Percentiles rank a stretch among this genome's conserved stretches.
These are phyloP conservation scores for Sideroxylon spinosum DNA, from an alignment of 179 eudicot species.

Conservation along the genomic window DNA sequence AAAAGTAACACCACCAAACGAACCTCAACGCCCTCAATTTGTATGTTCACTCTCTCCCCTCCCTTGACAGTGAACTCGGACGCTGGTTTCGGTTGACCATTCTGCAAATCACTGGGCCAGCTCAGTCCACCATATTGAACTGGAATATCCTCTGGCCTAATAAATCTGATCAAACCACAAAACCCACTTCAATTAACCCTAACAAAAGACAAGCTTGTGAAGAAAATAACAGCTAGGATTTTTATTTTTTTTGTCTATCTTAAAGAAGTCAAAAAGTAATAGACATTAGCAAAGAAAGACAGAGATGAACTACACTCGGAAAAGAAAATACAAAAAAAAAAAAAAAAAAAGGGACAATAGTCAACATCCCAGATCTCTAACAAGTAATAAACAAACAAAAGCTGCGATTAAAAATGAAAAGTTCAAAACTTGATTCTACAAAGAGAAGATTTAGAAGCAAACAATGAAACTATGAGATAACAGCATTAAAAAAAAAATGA, in stretches of 20 bases:
- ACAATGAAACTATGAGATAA: background rate
- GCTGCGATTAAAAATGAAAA: too few species aligned
- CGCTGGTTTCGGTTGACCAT: conserved; percentile 85
- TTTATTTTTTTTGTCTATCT: too few species aligned
- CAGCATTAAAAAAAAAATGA: background rate
- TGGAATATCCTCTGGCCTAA: conserved; percentile 89
- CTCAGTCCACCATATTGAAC: conserved; percentile 92
- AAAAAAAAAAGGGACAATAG: background rate
- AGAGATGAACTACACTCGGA: too few species aligned
- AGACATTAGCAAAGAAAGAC: background rate
- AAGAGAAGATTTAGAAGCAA: background rate
- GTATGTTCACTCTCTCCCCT: conserved; percentile 92
- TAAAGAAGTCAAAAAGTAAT: background rate
- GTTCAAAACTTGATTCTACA: too few species aligned
- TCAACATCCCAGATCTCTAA: background rate
- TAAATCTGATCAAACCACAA: conserved; percentile 40
- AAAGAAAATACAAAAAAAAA: background rate
- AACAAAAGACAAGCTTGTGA: background rate
- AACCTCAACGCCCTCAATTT: conserved; percentile 98
- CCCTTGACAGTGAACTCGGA: conserved; percentile 92
- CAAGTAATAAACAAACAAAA: background rate
- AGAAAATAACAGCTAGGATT: background rate
- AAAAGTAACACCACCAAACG: background rate
- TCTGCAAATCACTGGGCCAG: conserved; percentile 59
- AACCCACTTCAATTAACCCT: background rate